Percentiles rank a stretch among this genome's conserved stretches.
These are phyloP conservation scores for Kwoniella heveanensis DNA, from an alignment of 768 basidiomycete genomes.

Conservation along the genomic window DNA sequence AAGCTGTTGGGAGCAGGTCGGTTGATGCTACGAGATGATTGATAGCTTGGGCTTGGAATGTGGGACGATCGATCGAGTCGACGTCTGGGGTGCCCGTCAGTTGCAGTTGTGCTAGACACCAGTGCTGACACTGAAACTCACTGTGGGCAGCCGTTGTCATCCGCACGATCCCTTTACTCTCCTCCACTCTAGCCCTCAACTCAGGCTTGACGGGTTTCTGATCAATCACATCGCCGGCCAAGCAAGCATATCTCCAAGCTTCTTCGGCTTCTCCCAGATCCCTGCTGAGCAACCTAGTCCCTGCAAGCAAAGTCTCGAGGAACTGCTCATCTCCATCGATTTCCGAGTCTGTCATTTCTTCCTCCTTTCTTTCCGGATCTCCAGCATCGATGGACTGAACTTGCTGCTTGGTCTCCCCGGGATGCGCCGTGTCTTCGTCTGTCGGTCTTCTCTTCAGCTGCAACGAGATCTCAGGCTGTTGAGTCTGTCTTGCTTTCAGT, in stretches of 20 bases:
- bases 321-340: conserved; percentile 71
- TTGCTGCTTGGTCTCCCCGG: conserved; percentile 18
- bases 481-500: conserved; percentile 74
- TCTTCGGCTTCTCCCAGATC: conserved; percentile 64
- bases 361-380: conserved; percentile 11
- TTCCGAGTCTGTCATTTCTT: conserved; percentile 52
- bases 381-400: conserved; percentile 10
- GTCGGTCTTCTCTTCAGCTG: conserved; percentile 49
- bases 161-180: conserved; percentile 66
- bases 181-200: conserved; percentile 50
- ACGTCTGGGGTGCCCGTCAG: conserved; percentile 60
- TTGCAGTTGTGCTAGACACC: neutral
- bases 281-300: conserved; percentile 73
- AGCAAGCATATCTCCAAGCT: conserved; percentile 50
- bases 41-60: conserved; percentile 64
- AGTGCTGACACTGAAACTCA: conserved; percentile 44
- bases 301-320: conserved; percentile 76
- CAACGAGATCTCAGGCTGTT: conserved; percentile 50
- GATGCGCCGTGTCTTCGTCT: conserved; percentile 31
- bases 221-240: conserved; percentile 62
- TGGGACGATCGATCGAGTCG: conserved; percentile 66
- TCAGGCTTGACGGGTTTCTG: conserved; percentile 19
- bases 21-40: conserved; percentile 58
- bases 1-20: conserved; percentile 45
- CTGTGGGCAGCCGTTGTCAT: conserved; percentile 72